Conservation (phyloP, 2,329 filamentous ascomycete genomes). For the Orbilia ellipsospora region DNA sequence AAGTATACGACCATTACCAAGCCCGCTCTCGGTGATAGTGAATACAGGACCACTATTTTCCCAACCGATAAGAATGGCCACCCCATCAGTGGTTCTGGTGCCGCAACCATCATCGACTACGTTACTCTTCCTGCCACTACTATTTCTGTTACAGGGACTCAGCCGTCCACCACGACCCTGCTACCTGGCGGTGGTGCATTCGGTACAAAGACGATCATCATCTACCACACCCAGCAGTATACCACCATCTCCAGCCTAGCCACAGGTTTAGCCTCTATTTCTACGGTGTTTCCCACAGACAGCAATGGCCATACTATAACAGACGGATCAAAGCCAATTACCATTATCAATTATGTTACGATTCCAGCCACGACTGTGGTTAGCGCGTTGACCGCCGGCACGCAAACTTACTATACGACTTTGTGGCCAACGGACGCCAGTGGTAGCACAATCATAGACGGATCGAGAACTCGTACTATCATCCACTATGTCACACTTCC, state of each 20-base stretch:
- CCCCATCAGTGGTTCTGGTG: neutral
- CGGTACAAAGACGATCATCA: neutral
- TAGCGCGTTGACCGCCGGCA: neutral
- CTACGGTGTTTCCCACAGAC: neutral
- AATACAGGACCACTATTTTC: neutral
- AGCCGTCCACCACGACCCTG: neutral
- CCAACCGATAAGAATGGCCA: neutral
- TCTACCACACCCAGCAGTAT: neutral
- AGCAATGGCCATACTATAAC: conserved; percentile 1
- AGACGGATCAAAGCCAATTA: neutral
- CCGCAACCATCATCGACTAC: conserved; percentile 8
- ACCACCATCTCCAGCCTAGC: neutral
- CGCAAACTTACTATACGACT: neutral
- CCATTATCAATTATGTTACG: neutral
- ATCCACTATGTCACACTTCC: neutral
- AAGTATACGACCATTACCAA: neutral
- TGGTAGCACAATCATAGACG: neutral
- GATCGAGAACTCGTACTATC: neutral
- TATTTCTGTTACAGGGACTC: neutral
- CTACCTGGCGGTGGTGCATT: neutral
- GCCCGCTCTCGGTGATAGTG: neutral
- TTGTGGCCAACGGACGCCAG: neutral
- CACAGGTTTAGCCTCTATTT: no score
- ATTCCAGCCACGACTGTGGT: neutral
- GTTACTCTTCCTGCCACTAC: neutral